phyloP scores from a whole-genome alignment of 805 yeast species.

The Cyberlindnera maritima region DNA sequence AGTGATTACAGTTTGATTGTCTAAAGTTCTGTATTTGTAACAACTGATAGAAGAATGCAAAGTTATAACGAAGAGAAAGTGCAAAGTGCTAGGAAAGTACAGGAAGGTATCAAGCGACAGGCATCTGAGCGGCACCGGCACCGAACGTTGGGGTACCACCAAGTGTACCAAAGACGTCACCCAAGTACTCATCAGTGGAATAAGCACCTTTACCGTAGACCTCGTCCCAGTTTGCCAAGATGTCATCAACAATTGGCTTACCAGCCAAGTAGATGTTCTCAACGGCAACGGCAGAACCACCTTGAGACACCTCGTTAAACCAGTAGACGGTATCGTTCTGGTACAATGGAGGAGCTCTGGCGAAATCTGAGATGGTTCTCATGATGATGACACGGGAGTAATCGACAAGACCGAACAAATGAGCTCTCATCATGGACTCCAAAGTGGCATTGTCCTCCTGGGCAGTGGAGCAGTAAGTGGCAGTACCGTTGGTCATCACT shows the following conservation, averaged over 20 bases:
- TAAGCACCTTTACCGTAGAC: constrained; percentile 12
- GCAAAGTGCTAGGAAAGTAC: neutral
- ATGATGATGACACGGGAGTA: constrained; percentile 11
- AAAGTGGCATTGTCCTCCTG: constrained; percentile 18
- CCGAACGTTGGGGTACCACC: constrained; percentile 17
- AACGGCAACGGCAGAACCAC: constrained; percentile 15
- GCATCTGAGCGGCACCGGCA: constrained; percentile 7
- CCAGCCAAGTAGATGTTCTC: constrained; percentile 15
- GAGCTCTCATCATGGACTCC: constrained; percentile 16
- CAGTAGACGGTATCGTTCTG: constrained; percentile 14
- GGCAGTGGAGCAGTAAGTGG: constrained; percentile 16
- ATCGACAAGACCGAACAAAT: constrained; percentile 12
- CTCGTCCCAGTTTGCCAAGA: constrained; percentile 16
- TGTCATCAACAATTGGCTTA: constrained; percentile 15
- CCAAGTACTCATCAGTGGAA: constrained; percentile 13
- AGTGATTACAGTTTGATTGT: too few species aligned
- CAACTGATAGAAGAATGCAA: too few species aligned
- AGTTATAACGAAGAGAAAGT: neutral
- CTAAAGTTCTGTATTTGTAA: too few species aligned
- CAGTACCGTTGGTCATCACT: constrained; percentile 15
- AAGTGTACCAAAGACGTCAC: constrained; percentile 18
- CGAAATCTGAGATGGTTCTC: constrained; percentile 16
- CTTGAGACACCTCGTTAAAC: constrained; percentile 16
- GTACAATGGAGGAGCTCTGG: constrained; percentile 13
- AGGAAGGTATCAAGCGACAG: constrained; percentile 3